These are phyloP conservation scores for Neonectria magnoliae DNA, from an alignment of 2,329 filamentous ascomycete genomes.

Conservation along the genomic window DNA sequence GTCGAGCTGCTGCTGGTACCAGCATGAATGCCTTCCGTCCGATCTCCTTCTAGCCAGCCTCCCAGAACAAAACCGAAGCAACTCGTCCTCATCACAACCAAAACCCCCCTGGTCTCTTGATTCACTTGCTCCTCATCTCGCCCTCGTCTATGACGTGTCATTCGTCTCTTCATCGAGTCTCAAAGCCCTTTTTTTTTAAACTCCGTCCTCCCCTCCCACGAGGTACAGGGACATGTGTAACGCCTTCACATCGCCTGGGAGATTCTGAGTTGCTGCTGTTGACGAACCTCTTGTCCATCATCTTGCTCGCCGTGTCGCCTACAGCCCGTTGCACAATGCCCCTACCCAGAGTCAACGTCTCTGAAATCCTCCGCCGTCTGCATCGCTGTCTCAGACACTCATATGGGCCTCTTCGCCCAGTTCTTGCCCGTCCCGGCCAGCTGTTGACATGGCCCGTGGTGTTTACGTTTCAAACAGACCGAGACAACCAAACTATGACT, in stretches of 20 bases:
- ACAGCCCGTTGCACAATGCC: slow-evolving; percentile 37
- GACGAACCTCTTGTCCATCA: slow-evolving; percentile 21
- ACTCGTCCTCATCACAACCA: background rate
- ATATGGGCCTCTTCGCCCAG: slow-evolving; percentile 33
- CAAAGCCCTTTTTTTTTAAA: slow-evolving; percentile 23
- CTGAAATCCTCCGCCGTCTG: slow-evolving; percentile 38
- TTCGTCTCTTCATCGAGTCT: slow-evolving; percentile 8
- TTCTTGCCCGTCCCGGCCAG: slow-evolving; percentile 17
- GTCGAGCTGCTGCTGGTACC: background rate
- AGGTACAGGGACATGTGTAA: slow-evolving; percentile 35
- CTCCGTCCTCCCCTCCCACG: slow-evolving; percentile 27
- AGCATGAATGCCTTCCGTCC: background rate
- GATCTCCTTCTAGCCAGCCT: background rate
- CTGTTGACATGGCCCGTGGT: slow-evolving; percentile 23
- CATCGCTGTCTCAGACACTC: slow-evolving; percentile 44
- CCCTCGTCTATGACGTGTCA: slow-evolving; percentile 22
- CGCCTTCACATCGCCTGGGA: slow-evolving; percentile 17
- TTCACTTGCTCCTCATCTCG: background rate
- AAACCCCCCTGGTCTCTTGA: background rate
- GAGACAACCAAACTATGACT: slow-evolving; percentile 34
- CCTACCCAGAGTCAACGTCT: slow-evolving; percentile 31
- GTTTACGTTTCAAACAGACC: slow-evolving; percentile 37
- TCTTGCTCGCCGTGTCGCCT: slow-evolving; percentile 13
- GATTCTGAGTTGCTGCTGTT: slow-evolving; percentile 12
- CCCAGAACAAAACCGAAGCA: background rate